Evolutionary conservation across 2,329 filamentous ascomycete species (phyloP), one percentile per base, ranked within the genome.

Genomic region (Diplodia mutila): DNA sequence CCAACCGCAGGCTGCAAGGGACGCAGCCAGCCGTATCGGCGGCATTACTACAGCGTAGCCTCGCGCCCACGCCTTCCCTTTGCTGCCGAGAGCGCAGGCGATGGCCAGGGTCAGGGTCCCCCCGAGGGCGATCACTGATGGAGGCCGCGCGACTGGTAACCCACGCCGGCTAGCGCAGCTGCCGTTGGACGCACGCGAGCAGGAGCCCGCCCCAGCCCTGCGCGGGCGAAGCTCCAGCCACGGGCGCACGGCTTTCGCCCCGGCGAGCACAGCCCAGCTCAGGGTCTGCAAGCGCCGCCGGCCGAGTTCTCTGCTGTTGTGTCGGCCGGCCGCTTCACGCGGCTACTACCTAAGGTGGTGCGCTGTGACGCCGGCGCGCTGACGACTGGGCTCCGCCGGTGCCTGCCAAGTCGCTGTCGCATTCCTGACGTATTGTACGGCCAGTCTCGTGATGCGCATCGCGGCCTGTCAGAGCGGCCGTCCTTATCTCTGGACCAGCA

Each of bases 1-100:
- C 42, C 42, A 46, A 46, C 42, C 42, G 61, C 61, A 53, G 27
- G 52, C 53, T 66, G 64, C 64, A 66, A 66, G 64, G 64, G 53
- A 42, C 51, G 25, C 57, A 49, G 57, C 39, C 57, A 61, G 54
- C 54, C 54, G 39, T 48, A 34, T 48, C 55, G 12, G 55, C 57
- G 39, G 32, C 39, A 61, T 61, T 48, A 49, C 27, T 34, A n/a
- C 29, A 14, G 3, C 16, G 18, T 21, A 14, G n/a, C n/a, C n/a
- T n/a, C 52, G 3, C 29, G 16, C 18, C 39, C 39, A 46, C 39
- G n/a, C 42, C n/a, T 49, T 48, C 57, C 57, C 39, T 12, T 32
- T 54, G 52, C 27, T 21, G 27, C 52, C 27, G 29, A 9, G 51
- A 4, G 51, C 51, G 51, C 51, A 53, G 49, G 23, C 37, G 37